Percentiles rank a stretch among this genome's conserved stretches.
These are phyloP conservation scores for Chytriomyces sp. DNA, from an alignment of 192 early-diverging fungal species.

Conservation along the genomic window DNA sequence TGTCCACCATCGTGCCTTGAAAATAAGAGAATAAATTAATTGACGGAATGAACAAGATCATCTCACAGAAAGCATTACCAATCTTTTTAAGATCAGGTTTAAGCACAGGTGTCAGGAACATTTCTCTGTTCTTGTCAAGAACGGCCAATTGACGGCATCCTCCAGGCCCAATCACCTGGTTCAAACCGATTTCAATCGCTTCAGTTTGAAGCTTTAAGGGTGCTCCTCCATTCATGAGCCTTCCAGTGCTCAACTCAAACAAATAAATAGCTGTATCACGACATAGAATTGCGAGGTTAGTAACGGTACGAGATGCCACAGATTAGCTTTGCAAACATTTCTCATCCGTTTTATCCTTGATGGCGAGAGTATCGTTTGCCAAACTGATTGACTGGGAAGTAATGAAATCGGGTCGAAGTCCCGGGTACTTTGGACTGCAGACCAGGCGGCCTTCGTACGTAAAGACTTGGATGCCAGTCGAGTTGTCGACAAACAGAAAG, in stretches of 20 bases:
- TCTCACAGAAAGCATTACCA: constrained; percentile 22
- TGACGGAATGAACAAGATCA: background rate
- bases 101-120: constrained; percentile 53
- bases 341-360: constrained; percentile 60
- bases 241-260: constrained; percentile 56
- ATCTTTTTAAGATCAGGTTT: constrained; percentile 57
- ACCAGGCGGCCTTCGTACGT: constrained; percentile 58
- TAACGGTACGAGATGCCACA: background rate
- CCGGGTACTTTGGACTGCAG: constrained; percentile 59
- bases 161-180: constrained; percentile 43
- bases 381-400: constrained; percentile 55
- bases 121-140: constrained; percentile 64
- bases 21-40: background rate
- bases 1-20: constrained; percentile 63
- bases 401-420: constrained; percentile 58
- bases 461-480: constrained; percentile 61
- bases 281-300: constrained; percentile 6
- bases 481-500: constrained; percentile 60
- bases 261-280: constrained; percentile 50
- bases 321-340: constrained; percentile 41
- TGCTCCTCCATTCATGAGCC: constrained; percentile 43
- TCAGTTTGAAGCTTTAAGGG: constrained; percentile 55
- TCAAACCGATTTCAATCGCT: constrained; percentile 54
- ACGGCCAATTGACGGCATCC: constrained; percentile 53
- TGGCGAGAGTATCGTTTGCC: constrained; percentile 55